A percentile compares a stretch with the other conserved stretches of the same genome.
Evolutionary conservation across 169 alveolate genomes (phyloP).

Genomic region (Plasmodium fragile): DNA sequence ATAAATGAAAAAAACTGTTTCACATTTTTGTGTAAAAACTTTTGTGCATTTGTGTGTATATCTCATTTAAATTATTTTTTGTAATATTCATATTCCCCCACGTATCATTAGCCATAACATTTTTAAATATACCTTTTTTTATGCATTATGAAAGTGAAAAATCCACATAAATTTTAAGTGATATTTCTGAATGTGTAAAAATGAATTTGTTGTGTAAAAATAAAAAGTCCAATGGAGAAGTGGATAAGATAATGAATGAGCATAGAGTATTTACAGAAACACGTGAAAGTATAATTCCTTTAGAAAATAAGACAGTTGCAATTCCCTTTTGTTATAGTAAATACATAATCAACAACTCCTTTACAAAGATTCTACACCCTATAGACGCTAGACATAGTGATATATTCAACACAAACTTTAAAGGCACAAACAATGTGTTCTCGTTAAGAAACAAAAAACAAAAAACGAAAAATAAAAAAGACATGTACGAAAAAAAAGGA

Average conservation of each 20-base stretch:
- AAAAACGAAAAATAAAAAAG: neutral
- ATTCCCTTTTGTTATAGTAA: slow-evolving; percentile 15
- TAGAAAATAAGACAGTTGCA: slow-evolving; percentile 37
- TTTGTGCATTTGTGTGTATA: neutral
- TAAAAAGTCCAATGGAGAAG: slow-evolving; percentile 11
- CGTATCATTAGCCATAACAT: neutral
- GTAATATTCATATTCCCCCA: neutral
- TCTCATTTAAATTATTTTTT: neutral
- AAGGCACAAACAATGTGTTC: slow-evolving; percentile 24
- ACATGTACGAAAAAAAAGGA: neutral
- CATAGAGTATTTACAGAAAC: slow-evolving; percentile 22
- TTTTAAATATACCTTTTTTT: slow-evolving; percentile 23
- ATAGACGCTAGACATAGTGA: slow-evolving; percentile 1
- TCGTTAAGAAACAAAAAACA: slow-evolving; percentile 22
- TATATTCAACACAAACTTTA: slow-evolving; percentile 6
- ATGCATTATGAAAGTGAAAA: neutral
- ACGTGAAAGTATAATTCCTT: slow-evolving; percentile 30
- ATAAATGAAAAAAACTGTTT: neutral
- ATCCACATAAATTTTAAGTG: neutral
- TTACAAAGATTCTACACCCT: slow-evolving; percentile 18
- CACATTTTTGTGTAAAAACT: neutral
- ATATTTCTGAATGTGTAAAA: neutral
- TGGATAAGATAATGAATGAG: slow-evolving; percentile 16
- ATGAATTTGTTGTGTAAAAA: slow-evolving; percentile 21
- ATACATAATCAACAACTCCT: neutral